These are phyloP conservation scores for Aspergillus funiculosus DNA, from an alignment of 495 filamentous ascomycete species.

Conservation along the genomic window DNA sequence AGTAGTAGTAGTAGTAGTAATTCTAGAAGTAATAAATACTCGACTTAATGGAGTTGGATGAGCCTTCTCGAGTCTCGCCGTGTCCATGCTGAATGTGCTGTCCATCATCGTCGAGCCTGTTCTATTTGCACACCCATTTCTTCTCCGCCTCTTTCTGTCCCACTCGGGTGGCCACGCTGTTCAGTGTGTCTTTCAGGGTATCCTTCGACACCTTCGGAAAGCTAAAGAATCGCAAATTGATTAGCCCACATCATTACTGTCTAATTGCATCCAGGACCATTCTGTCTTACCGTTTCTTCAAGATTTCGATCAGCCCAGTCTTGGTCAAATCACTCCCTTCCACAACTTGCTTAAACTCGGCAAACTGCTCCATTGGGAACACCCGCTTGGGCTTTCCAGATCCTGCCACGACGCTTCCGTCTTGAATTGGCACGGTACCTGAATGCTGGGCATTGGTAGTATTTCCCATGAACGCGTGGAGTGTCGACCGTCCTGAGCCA, in stretches of 20 bases:
- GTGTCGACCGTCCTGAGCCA: constrained; percentile 16
- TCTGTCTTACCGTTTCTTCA: constrained; percentile 57
- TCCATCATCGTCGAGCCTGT: neutral
- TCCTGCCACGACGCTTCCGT: constrained; percentile 11
- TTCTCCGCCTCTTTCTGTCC: constrained; percentile 58
- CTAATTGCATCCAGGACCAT: constrained; percentile 2
- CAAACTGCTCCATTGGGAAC: constrained; percentile 55
- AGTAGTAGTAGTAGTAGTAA: no score
- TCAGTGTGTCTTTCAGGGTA: constrained; percentile 66
- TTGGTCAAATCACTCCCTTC: constrained; percentile 70
- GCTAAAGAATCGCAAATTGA: constrained; percentile 24
- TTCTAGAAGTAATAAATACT: no score
- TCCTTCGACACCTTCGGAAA: constrained; percentile 69
- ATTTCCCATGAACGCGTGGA: constrained; percentile 25
- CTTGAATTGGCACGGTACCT: constrained; percentile 6
- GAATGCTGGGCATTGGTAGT: constrained; percentile 6
- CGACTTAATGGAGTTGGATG: no score
- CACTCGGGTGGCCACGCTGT: constrained; percentile 60
- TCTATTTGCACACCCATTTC: constrained; percentile 51
- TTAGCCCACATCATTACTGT: no score
- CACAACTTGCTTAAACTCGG: constrained; percentile 66
- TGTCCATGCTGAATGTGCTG: no score
- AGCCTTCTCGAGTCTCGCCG: no score
- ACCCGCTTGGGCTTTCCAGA: constrained; percentile 31
- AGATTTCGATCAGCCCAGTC: constrained; percentile 63